Evolutionary conservation across 1,284 basidiomycete genomes (phyloP), one percentile per base, ranked within the genome.

Genomic region (Ganoderma boninense): DNA sequence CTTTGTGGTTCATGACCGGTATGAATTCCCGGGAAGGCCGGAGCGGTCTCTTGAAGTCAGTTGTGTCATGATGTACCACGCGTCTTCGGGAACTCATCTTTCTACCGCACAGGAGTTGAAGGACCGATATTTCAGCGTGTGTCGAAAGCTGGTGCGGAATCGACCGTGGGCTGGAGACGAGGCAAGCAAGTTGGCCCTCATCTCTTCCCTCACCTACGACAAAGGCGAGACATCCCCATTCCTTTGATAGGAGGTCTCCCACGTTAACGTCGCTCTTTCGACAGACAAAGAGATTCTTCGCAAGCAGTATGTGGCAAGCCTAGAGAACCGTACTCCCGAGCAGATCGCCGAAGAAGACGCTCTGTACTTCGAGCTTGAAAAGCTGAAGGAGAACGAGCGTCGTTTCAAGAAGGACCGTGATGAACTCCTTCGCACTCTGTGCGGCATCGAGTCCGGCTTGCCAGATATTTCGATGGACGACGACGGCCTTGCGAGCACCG

Each of bases 311-410:
- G 88, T 99, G 13, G 84, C 89, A 2, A 93, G 92, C 71, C 88
- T 99, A 16, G 95, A 97, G 81, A 90, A 89, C 69, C 91, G 97
- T 13, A 96, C 96, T 0, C 89, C 92, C 0, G 91, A 95, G 66
- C 96, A 99, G 82, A 92, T 98, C 56, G 92, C 92, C 11, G 97
- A 99, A 79, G 98, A 99, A 84, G 97, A 99, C 77, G 95, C 96
- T 4, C 86, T 99, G 0, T 99, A 96, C 82, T 85, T 99, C 73
- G 97, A 99, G 80, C 89, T 98, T 64, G 96, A 97, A 77, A 90
- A 96, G 14, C 87, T 99, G 64, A 97, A 99, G 80, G 97, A 99
- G 82, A 96, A 90, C 75, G 96, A 98, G 80, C 88, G 93, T 60
- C 89, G 89, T 69, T 98, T 98, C 84, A 93, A 93, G 76, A 89